phyloP scores from a whole-genome alignment of 2,329 filamentous ascomycete species.

The Colletotrichum abscissum region DNA sequence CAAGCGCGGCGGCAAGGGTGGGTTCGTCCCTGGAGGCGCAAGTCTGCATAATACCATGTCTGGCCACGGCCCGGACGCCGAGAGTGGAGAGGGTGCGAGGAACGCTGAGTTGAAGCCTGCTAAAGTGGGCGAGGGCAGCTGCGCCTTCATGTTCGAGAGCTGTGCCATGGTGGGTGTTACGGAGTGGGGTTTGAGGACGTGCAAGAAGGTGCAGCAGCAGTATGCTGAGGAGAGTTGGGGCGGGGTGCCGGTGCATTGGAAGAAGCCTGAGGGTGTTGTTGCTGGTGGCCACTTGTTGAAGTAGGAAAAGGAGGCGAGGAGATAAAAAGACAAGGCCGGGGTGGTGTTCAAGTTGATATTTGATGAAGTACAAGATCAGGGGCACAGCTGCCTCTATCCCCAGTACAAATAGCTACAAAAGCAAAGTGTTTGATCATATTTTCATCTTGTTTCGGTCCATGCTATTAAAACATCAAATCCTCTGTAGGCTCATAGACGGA shows the following conservation, averaged over 20 bases:
- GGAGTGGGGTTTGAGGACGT: slow-evolving; percentile 74
- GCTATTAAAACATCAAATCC: no score
- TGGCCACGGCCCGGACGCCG: slow-evolving; percentile 71
- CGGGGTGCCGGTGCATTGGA: slow-evolving; percentile 72
- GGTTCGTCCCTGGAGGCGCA: slow-evolving; percentile 70
- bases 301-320: slow-evolving; percentile 28
- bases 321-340: no score
- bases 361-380: neutral
- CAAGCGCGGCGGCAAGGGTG: slow-evolving; percentile 63
- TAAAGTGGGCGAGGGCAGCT: slow-evolving; percentile 70
- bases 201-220: slow-evolving; percentile 68
- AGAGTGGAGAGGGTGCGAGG: slow-evolving; percentile 66
- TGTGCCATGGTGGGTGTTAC: slow-evolving; percentile 78
- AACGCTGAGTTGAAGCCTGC: slow-evolving; percentile 64
- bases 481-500: neutral
- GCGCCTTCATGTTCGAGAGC: slow-evolving; percentile 78
- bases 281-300: slow-evolving; percentile 43
- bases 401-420: no score
- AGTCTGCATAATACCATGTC: slow-evolving; percentile 79
- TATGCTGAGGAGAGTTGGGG: slow-evolving; percentile 89
- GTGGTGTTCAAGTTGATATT: neutral
- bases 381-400: neutral
- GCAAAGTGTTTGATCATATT: no score
- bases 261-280: slow-evolving; percentile 49
- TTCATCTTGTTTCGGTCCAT: no score